A percentile compares a stretch with the other conserved stretches of the same genome.
Evolutionary conservation across 768 basidiomycete genomes (phyloP).

Genomic region (Russula sp.): DNA sequence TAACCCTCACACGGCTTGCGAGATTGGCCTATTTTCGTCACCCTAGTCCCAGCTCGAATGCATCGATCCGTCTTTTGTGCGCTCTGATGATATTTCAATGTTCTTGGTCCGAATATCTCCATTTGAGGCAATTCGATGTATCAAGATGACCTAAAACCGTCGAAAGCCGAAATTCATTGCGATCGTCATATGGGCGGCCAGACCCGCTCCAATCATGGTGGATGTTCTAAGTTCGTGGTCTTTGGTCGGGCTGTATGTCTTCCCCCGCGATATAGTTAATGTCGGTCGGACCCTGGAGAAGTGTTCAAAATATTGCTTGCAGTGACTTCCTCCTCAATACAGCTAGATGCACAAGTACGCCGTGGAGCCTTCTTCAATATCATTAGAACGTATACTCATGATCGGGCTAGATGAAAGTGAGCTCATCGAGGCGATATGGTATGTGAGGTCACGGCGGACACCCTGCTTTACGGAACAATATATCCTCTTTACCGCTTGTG

Average conservation of each 20-base stretch:
- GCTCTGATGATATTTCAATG: conserved; percentile 4
- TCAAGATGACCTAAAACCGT: conserved; percentile 9
- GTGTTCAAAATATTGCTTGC: background rate
- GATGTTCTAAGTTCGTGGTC: background rate
- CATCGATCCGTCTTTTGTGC: conserved; percentile 18
- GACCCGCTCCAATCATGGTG: background rate
- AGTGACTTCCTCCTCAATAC: conserved; percentile 9
- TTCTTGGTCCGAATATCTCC: conserved; percentile 21
- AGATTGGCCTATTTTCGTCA: conserved; percentile 11
- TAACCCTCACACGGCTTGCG: conserved; percentile 16
- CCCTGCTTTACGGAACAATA: conserved; percentile 19
- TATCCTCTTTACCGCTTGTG: background rate
- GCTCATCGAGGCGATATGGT: conserved; percentile 15
- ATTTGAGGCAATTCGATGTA: conserved; percentile 10
- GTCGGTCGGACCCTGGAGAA: background rate
- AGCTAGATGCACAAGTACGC: conserved; percentile 16
- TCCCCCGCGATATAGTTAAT: background rate
- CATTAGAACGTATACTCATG: background rate
- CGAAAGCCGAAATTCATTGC: background rate
- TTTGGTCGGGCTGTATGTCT: background rate
- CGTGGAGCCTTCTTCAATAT: conserved; percentile 4
- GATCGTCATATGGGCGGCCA: background rate
- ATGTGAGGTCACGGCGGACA: conserved; percentile 17
- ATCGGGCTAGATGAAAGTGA: conserved; percentile 12
- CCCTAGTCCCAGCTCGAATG: conserved; percentile 9